These are phyloP conservation scores for Apiospora rasikravindrae DNA, from an alignment of 2,329 filamentous ascomycete genomes.

Conservation along the genomic window DNA sequence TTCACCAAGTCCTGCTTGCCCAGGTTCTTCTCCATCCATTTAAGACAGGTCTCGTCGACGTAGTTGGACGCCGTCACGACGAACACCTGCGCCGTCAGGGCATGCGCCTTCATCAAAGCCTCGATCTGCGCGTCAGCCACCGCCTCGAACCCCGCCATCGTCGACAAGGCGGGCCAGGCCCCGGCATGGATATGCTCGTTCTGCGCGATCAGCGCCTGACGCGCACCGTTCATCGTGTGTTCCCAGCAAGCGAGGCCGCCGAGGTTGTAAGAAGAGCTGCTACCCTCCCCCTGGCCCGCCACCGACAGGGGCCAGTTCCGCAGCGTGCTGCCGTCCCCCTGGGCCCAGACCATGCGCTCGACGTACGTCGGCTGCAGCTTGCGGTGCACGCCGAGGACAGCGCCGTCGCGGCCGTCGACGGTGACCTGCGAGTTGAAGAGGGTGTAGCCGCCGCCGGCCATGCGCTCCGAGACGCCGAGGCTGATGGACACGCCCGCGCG, in stretches of 20 bases:
- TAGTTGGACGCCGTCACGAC: conserved; percentile 45
- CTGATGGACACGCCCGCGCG: conserved; percentile 27
- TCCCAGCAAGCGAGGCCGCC: conserved; percentile 41
- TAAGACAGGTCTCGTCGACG: conserved; percentile 46
- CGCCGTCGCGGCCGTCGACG: conserved; percentile 32
- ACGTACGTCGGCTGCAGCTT: conserved; percentile 40
- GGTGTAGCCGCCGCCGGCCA: conserved; percentile 32
- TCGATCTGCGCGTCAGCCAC: conserved; percentile 51
- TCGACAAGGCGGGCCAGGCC: conserved; percentile 38
- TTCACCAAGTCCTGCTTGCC: conserved; percentile 36
- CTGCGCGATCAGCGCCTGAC: conserved; percentile 38
- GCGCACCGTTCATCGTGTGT: conserved; percentile 38
- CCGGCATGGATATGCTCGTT: conserved; percentile 37
- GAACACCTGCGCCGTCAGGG: conserved; percentile 45
- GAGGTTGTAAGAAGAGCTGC: conserved; percentile 26
- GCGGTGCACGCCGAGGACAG: conserved; percentile 37
- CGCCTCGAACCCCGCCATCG: conserved; percentile 43
- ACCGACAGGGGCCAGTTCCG: conserved; percentile 26
- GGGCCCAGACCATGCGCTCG: conserved; percentile 38
- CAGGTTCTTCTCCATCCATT: conserved; percentile 41
- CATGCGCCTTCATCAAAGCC: conserved; percentile 51
- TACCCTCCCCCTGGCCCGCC: neutral
- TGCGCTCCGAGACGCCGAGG: conserved; percentile 35
- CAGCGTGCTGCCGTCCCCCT: conserved; percentile 36
- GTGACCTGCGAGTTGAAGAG: conserved; percentile 39